These are phyloP conservation scores for Myriosclerotinia scirpicola DNA, from an alignment of 2,329 filamentous ascomycete species.

Conservation along the genomic window DNA sequence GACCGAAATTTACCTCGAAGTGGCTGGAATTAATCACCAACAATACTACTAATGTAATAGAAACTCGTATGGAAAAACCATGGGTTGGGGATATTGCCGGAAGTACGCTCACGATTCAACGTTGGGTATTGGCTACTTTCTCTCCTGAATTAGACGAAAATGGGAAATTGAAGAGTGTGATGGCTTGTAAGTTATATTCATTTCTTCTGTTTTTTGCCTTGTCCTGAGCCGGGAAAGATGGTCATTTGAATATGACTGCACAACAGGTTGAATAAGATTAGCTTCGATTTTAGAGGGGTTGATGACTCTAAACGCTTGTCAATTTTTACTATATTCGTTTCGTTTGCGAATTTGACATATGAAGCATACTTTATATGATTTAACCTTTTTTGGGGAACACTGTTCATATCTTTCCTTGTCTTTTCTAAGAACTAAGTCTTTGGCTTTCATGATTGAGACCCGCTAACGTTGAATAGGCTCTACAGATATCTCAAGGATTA, in stretches of 20 bases:
- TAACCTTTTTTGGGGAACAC: not conserved
- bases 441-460: slow-evolving; percentile 41
- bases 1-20: slow-evolving; percentile 15
- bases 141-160: slow-evolving; percentile 68
- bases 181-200: slow-evolving; percentile 48
- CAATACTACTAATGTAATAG: slow-evolving; percentile 12
- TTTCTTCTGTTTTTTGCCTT: slow-evolving; percentile 63
- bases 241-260: not conserved
- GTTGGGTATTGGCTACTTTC: slow-evolving; percentile 75
- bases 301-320: not conserved
- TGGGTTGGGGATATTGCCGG: slow-evolving; percentile 56
- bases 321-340: not conserved
- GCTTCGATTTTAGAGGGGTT: not conserved
- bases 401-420: not conserved
- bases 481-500: slow-evolving; percentile 81
- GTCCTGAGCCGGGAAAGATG: slow-evolving; percentile 41
- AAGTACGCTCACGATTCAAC: slow-evolving; percentile 66
- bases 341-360: not conserved
- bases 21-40: slow-evolving; percentile 22
- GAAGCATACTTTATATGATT: not conserved
- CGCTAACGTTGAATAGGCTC: slow-evolving; percentile 53
- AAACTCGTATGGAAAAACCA: slow-evolving; percentile 22
- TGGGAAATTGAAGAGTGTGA: slow-evolving; percentile 70
- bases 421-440: not conserved
- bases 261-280: not conserved